Conservation (phyloP, 352 stramenopile genomes). For the Phytophthora agathidicida region DNA sequence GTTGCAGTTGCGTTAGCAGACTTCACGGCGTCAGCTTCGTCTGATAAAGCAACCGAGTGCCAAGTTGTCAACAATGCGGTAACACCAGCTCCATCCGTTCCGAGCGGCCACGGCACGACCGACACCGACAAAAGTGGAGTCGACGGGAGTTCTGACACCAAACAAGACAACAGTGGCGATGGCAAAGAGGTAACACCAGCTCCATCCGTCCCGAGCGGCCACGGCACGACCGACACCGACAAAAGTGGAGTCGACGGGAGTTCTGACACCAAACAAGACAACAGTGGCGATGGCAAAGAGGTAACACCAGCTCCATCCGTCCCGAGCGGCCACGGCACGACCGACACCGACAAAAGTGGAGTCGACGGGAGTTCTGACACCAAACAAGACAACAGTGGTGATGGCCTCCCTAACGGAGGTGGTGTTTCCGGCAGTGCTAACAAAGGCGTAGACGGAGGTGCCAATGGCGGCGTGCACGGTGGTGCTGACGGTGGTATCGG, state of each 20-base stretch:
- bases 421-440: not conserved
- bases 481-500: not conserved
- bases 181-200: too few relatives aligned
- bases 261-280: too few relatives aligned
- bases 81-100: constrained; percentile 1
- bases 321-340: too few relatives aligned
- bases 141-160: constrained; percentile 1
- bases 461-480: not conserved
- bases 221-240: too few relatives aligned
- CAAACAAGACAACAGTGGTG: too few relatives aligned
- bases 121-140: not conserved
- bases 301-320: too few relatives aligned
- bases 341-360: not conserved
- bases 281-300: too few relatives aligned
- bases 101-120: not conserved
- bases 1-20: constrained; percentile 6
- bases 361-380: not conserved
- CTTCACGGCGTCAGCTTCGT: not conserved
- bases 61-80: not conserved
- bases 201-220: too few relatives aligned
- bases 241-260: not conserved
- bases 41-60: constrained; percentile 1
- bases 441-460: not conserved
- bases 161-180: not conserved
- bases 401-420: not conserved